phyloP scores from a whole-genome alignment of 225 moss, liverwort and hornwort species.

The Marchantia polymorpha region DNA sequence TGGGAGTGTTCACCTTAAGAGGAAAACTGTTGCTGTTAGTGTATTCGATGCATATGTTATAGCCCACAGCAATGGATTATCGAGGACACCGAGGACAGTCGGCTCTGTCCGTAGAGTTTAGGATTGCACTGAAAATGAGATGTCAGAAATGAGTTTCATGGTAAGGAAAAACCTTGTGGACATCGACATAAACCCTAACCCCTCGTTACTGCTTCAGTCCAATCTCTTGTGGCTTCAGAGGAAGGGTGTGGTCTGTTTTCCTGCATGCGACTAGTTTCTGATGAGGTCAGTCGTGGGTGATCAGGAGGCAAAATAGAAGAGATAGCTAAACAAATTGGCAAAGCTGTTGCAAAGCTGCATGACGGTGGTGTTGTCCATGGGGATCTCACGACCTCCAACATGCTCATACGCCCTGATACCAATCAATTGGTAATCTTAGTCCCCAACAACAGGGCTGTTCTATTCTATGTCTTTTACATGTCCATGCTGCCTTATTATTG shows the following conservation, averaged over 20 bases:
- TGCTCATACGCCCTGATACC: slow-evolving; percentile 70
- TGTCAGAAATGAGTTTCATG: no score
- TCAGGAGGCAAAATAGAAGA: slow-evolving; percentile 76
- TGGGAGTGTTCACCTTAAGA: no score
- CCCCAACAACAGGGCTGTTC: neutral
- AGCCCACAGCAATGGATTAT: no score
- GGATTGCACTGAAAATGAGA: no score
- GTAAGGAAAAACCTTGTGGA: no score
- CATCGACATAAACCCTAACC: neutral
- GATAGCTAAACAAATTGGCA: slow-evolving; percentile 72
- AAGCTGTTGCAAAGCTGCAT: slow-evolving; percentile 71
- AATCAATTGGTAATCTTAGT: slow-evolving; percentile 57
- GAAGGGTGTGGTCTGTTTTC: neutral
- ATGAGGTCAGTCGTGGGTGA: neutral
- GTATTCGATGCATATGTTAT: no score
- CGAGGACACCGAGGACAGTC: no score
- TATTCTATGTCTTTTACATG: neutral
- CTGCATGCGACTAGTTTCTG: neutral
- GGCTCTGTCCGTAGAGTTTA: no score
- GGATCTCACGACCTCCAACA: slow-evolving; percentile 90
- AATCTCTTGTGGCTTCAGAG: neutral
- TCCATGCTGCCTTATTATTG: neutral
- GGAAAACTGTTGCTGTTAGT: no score
- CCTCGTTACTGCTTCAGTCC: neutral
- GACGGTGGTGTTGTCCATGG: slow-evolving; percentile 91